Evolutionary conservation across 2,329 filamentous ascomycete genomes (phyloP).

Genomic region (Didymella sp.): DNA sequence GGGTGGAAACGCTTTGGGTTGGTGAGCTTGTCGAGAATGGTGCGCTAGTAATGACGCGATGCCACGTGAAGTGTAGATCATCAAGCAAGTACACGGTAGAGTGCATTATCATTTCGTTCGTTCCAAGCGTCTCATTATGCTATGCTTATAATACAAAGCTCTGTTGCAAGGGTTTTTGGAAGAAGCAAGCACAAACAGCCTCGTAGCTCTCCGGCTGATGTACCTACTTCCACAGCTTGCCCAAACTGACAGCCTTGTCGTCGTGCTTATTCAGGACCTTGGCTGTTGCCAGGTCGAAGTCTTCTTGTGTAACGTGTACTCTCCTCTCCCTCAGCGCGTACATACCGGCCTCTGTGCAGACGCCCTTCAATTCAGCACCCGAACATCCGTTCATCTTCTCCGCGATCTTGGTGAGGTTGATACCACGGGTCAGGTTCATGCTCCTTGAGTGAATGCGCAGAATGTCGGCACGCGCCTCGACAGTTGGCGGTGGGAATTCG

Average conservation of each 20-base stretch:
- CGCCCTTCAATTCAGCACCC: constrained; percentile 96
- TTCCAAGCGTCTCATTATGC: constrained; percentile 18
- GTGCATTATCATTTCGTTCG: constrained; percentile 14
- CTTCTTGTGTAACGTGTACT: constrained; percentile 98
- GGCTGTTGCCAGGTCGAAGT: constrained; percentile 96
- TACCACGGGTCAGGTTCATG: constrained; percentile 98
- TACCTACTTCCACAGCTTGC: constrained; percentile 80
- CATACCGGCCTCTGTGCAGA: constrained; percentile 98
- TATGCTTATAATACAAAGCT: constrained; percentile 27
- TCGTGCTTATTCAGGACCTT: constrained; percentile 99
- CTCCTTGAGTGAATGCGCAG: constrained; percentile 95
- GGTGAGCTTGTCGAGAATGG: background rate
- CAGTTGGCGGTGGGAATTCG: constrained; percentile 95
- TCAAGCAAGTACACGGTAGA: background rate
- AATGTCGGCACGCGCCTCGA: constrained; percentile 97
- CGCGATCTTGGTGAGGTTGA: constrained; percentile 97
- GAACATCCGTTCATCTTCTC: constrained; percentile 99
- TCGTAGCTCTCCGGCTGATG: background rate
- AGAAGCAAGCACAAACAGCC: constrained; percentile 3
- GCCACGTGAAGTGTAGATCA: constrained; percentile 8
- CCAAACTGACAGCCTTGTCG: constrained; percentile 92
- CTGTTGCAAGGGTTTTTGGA: constrained; percentile 5
- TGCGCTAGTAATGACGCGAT: constrained; percentile 18
- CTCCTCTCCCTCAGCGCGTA: constrained; percentile 93
- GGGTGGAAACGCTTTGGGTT: constrained; percentile 2